Conservation (phyloP, 495 filamentous ascomycete genomes). For the Xylaria acuta region DNA sequence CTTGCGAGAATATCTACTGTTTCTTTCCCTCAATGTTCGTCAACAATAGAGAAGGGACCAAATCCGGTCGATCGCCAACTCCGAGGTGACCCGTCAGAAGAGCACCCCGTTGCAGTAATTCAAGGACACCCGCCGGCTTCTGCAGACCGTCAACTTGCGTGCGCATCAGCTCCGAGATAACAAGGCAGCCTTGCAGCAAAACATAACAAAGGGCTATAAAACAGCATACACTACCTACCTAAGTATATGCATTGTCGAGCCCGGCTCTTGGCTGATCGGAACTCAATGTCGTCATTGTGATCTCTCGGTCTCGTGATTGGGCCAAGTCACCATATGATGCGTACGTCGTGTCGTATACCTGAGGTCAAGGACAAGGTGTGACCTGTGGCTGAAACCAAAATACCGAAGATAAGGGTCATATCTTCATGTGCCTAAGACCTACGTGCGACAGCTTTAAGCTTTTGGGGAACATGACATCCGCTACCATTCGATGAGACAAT, state of each 20-base stretch:
- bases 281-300: not conserved
- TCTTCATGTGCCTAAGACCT: not conserved
- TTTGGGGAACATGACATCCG: not conserved
- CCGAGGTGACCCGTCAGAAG: not conserved
- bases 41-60: too few species aligned
- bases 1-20: not conserved
- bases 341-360: too few species aligned
- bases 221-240: too few species aligned
- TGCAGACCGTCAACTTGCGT: not conserved
- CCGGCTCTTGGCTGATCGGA: not conserved
- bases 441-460: not conserved
- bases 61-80: not conserved
- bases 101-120: too few species aligned
- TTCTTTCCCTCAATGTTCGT: not conserved
- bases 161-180: not conserved
- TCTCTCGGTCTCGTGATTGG: not conserved
- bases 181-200: not conserved
- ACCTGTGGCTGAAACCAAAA: not conserved
- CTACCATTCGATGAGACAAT: not conserved
- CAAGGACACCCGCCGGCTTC: too few species aligned
- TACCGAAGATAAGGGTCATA: not conserved
- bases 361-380: too few species aligned
- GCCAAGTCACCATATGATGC: too few species aligned
- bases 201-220: not conserved
- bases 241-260: not conserved